phyloP scores from a whole-genome alignment of 805 yeast species.

The Candida maris region DNA sequence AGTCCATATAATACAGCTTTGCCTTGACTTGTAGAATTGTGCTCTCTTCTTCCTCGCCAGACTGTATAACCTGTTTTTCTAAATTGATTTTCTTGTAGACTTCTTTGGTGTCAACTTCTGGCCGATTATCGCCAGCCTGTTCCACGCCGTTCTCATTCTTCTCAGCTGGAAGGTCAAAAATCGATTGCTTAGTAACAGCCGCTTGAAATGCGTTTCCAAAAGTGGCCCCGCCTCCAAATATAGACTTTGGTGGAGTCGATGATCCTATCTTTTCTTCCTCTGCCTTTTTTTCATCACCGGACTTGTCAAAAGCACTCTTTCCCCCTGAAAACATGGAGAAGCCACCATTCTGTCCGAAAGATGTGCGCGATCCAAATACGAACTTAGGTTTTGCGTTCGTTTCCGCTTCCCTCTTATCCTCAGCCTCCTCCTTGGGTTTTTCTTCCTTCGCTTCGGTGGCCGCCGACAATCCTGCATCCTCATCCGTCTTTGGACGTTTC shows the following conservation, averaged over 20 bases:
- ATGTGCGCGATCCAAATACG: conserved; percentile 53
- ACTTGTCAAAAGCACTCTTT: conserved; percentile 35
- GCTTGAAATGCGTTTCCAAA: conserved; percentile 55
- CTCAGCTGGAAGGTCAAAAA: conserved; percentile 41
- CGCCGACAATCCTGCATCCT: not conserved
- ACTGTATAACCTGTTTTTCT: conserved; percentile 55
- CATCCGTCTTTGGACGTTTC: not conserved
- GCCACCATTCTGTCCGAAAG: conserved; percentile 44
- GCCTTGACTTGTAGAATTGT: conserved; percentile 67
- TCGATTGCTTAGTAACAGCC: conserved; percentile 50
- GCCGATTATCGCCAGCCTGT: conserved; percentile 23
- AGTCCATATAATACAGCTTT: conserved; percentile 71
- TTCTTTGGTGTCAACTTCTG: conserved; percentile 28
- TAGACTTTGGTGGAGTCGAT: conserved; percentile 10
- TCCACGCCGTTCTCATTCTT: conserved; percentile 12
- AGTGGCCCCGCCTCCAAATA: conserved; percentile 44
- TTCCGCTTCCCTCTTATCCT: conserved; percentile 2
- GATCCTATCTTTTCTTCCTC: conserved; percentile 8
- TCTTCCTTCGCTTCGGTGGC: conserved; percentile 1
- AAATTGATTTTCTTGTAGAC: conserved; percentile 57
- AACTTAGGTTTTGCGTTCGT: conserved; percentile 35
- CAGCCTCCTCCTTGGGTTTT: conserved; percentile 2
- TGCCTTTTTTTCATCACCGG: conserved; percentile 7
- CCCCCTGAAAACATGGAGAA: conserved; percentile 31
- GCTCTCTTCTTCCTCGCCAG: conserved; percentile 89